Base-by-base conservation (phyloP, 1,284 basidiomycete species). In the Earliella scabrosa region DNA sequence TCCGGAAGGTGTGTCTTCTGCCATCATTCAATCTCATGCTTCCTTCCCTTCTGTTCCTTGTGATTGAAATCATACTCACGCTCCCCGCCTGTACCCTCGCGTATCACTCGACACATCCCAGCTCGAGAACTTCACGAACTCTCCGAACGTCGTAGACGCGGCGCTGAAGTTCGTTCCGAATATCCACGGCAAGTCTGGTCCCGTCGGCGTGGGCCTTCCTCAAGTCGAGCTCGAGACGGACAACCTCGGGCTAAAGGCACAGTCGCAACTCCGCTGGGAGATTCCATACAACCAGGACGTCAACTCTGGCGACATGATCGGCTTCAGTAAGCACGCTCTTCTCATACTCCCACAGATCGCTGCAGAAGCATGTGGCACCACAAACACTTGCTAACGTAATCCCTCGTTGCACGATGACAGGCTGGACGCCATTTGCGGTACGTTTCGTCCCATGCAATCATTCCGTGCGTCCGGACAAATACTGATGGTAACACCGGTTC, bases 241-340 rank as follows among this genome's bases (percentile, higher is more conserved):
- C 56, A 36, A 63, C 0, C 63, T 63, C 5, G 67, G 77, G 7
- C 57, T 76, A 26, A 54, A 69, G 11, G 70, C 77, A 0, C 70
- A 69, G 6, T 41, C 64, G 29, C 59, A 74, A 45, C 62, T 73
- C 1, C 32, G 64, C 0, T 52, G 55, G 1, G 69, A 74, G 46
- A 78, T 77, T 53, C 71, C 72, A 1, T 78, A 69, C 63, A 77
- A 74, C 52, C 54, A 66, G 16, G 79, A 81, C 55, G 63, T 71
- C 40, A 74, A 76, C 40, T 68, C 68, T 4, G 77, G 77, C 0
- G 63, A 75, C 46, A 63, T 66, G 3, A 61, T 75, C 29, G 77
- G 77, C 11, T 61, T 79, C 29, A 73, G 78, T 72, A 52, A 60
- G 66, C 49, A 68, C n/a, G 8, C 26, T 4, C 34, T 27, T 9